These are phyloP conservation scores for Cicer arietinum DNA, from an alignment of 306 rosid species.

Conservation along the genomic window DNA sequence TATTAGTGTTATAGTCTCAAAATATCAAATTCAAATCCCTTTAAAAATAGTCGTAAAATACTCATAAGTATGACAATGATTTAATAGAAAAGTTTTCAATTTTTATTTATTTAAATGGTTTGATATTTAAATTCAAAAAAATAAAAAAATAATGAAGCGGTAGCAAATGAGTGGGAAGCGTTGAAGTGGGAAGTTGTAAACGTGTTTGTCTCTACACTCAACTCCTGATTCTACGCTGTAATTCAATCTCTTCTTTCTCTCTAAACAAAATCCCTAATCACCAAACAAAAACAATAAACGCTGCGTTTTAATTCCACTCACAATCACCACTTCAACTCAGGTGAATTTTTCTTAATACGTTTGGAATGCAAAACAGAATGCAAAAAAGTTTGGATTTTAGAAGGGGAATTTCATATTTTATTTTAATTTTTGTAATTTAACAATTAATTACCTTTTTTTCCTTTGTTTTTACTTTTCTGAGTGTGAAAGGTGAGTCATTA, in stretches of 20 bases:
- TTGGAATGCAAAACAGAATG: neutral
- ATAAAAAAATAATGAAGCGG: too few relatives aligned
- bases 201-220: slow-evolving; percentile 14
- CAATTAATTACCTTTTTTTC: neutral
- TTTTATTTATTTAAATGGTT: too few relatives aligned
- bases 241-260: slow-evolving; percentile 37
- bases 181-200: neutral
- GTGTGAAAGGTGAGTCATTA: neutral
- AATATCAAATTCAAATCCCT: too few relatives aligned
- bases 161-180: too few relatives aligned
- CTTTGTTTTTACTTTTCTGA: too few relatives aligned
- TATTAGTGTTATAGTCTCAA: too few relatives aligned
- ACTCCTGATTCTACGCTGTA: slow-evolving; percentile 4
- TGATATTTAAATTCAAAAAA: too few relatives aligned
- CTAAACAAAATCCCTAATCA: neutral
- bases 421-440: too few relatives aligned
- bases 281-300: neutral
- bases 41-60: too few relatives aligned
- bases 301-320: slow-evolving; percentile 39
- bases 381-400: neutral
- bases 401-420: too few relatives aligned
- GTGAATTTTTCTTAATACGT: slow-evolving; percentile 31
- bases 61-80: too few relatives aligned
- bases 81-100: too few relatives aligned
- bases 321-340: slow-evolving; percentile 32